Evolutionary conservation across 148 eudicot genomes (phyloP).

Genomic region (Cornus florida): DNA sequence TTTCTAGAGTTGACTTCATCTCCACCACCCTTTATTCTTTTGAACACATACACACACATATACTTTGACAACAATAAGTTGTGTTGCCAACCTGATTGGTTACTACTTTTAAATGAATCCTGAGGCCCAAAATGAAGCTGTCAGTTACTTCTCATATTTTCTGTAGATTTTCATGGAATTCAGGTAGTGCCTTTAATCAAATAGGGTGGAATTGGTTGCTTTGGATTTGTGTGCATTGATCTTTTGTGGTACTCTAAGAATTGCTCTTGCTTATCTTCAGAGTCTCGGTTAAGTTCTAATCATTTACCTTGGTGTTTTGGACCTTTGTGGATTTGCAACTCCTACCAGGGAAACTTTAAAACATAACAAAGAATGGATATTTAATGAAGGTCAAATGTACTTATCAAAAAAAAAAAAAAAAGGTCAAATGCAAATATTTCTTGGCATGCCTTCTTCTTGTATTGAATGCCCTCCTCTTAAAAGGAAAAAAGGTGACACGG

Average conservation of each 20-base stretch:
- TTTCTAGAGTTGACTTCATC: neutral
- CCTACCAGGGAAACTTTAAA: too few species aligned
- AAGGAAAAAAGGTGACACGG: too few species aligned
- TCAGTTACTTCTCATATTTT: too few species aligned
- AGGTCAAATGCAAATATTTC: too few species aligned
- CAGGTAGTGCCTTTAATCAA: too few species aligned
- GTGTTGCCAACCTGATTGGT: neutral
- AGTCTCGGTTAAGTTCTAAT: neutral
- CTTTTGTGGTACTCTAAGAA: neutral
- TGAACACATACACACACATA: neutral
- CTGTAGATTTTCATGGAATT: neutral
- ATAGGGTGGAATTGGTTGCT: neutral
- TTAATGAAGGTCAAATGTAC: too few species aligned
- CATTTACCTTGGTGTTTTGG: neutral
- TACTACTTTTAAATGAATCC: neutral
- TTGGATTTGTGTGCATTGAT: neutral
- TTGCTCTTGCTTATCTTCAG: neutral
- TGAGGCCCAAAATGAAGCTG: neutral
- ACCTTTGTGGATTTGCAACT: too few species aligned
- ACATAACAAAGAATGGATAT: too few species aligned
- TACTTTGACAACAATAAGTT: neutral
- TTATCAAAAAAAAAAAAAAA: too few species aligned
- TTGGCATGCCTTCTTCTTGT: too few species aligned
- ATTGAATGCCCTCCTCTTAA: too few species aligned
- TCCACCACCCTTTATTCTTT: neutral